A percentile compares a stretch with the other conserved stretches of the same genome.
Evolutionary conservation across 2,329 filamentous ascomycete species (phyloP).

Genomic region (Sordariomycetes sp.): DNA sequence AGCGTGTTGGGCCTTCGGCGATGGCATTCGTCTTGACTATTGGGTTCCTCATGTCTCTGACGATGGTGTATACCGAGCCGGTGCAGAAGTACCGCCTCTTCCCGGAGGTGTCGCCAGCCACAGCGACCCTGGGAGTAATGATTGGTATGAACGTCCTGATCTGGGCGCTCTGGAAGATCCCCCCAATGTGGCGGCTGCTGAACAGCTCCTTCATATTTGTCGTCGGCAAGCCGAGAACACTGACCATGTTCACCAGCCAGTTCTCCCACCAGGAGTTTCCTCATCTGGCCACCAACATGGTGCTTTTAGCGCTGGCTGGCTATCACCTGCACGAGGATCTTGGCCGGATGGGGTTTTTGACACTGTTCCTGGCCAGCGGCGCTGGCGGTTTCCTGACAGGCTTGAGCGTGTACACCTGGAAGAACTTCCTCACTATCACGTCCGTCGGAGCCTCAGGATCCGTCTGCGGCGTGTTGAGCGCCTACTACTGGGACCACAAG

Average conservation of each 20-base stretch:
- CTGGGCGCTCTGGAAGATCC: slow-evolving; percentile 51
- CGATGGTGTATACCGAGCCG: slow-evolving; percentile 44
- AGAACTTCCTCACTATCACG: slow-evolving; percentile 34
- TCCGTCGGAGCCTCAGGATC: slow-evolving; percentile 61
- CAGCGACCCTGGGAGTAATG: slow-evolving; percentile 54
- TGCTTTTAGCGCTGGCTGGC: slow-evolving; percentile 57
- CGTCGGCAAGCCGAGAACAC: slow-evolving; percentile 53
- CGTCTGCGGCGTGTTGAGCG: slow-evolving; percentile 49
- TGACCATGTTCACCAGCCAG: slow-evolving; percentile 51
- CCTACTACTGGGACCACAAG: slow-evolving; percentile 52
- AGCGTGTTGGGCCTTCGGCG: slow-evolving; percentile 47
- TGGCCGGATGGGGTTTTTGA: slow-evolving; percentile 58
- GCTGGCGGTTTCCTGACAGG: slow-evolving; percentile 49
- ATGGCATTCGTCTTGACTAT: slow-evolving; percentile 36
- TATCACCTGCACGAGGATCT: slow-evolving; percentile 60
- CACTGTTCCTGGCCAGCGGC: slow-evolving; percentile 55
- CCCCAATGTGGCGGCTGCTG: slow-evolving; percentile 54
- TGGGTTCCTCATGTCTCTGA: slow-evolving; percentile 30
- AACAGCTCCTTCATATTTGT: slow-evolving; percentile 61
- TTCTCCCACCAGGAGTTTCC: slow-evolving; percentile 59
- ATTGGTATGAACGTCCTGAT: slow-evolving; percentile 50
- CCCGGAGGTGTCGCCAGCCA: slow-evolving; percentile 51
- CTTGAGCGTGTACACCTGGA: slow-evolving; percentile 38
- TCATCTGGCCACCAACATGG: slow-evolving; percentile 59
- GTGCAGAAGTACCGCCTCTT: slow-evolving; percentile 42